Evolutionary conservation across 1,139 yeast species (phyloP).

Genomic region (Suhomyces atakaporum): DNA sequence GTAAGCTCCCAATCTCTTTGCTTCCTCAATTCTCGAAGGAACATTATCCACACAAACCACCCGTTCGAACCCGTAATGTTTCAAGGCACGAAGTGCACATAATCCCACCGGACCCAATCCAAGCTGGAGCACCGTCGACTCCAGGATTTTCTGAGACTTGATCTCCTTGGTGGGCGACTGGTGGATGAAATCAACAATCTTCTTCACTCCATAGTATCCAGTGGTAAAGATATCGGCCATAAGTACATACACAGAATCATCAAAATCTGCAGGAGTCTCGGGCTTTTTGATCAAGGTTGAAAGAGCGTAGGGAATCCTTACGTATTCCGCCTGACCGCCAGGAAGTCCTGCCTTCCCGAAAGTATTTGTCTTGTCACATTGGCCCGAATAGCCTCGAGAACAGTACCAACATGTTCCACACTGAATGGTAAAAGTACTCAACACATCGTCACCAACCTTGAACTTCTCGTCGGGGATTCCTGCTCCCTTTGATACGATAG

Average conservation of each 20-base stretch:
- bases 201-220: slow-evolving; percentile 58
- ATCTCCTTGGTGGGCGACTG: slow-evolving; percentile 21
- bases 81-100: slow-evolving; percentile 53
- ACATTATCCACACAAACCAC: slow-evolving; percentile 56
- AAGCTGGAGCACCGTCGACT: slow-evolving; percentile 48
- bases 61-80: slow-evolving; percentile 46
- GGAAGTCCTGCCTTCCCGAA: slow-evolving; percentile 57
- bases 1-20: slow-evolving; percentile 46
- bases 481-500: slow-evolving; percentile 39
- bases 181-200: slow-evolving; percentile 43
- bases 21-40: slow-evolving; percentile 48
- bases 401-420: slow-evolving; percentile 62
- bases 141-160: slow-evolving; percentile 24
- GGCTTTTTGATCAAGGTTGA: slow-evolving; percentile 51
- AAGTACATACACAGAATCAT: slow-evolving; percentile 52
- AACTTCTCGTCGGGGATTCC: slow-evolving; percentile 33
- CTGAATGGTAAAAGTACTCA: slow-evolving; percentile 55
- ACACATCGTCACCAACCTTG: slow-evolving; percentile 45
- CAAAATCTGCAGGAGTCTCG: slow-evolving; percentile 22
- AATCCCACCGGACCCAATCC: slow-evolving; percentile 72
- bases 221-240: slow-evolving; percentile 72
- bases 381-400: slow-evolving; percentile 52
- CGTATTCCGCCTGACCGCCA: slow-evolving; percentile 65
- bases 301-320: slow-evolving; percentile 58
- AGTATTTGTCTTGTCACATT: slow-evolving; percentile 52